Base-by-base conservation (phyloP, 2,329 filamentous ascomycete species). In the Sarocladium brachiariae region DNA sequence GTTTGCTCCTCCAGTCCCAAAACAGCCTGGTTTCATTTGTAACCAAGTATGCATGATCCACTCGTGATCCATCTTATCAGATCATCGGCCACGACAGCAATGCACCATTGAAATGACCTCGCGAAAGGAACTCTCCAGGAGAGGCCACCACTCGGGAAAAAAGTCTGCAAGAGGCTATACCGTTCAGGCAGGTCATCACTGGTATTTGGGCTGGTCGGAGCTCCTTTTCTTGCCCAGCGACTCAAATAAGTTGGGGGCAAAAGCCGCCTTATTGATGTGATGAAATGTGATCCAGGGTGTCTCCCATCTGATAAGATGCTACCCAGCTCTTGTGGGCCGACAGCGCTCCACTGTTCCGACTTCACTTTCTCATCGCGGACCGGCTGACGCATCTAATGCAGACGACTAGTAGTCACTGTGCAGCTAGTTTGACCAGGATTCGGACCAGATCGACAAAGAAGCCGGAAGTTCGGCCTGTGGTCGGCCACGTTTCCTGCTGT, bases 51-150 rank as follows among this genome's bases (percentile, higher is more conserved):
- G 16, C 39, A 16, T 4, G 39, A n/a, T 25, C 39, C 21, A 43
- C 13, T 16, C 11, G 10, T 43, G 43, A 47, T 33, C 43, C 43
- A 33, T 47, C 43, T 47, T 33, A 47, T 47, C 43, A 47, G 43
- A 47, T 47, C 43, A 21, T 31, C 43, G 13, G 25, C 16, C n/a
- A 13, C 7, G 18, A 25, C 6, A 18, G 4, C 21, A 27, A 43
- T 4, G 21, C n/a, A 18, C 39, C 39, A 39, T 39, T 4, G 37
- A 19, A 21, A 23, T n/a, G 37, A 35, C 14, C 33, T n/a, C n/a
- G n/a, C n/a, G n/a, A n/a, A n/a, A n/a, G n/a, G n/a, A n/a, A n/a
- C n/a, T n/a, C n/a, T n/a, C n/a, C n/a, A n/a, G n/a, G n/a, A n/a
- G n/a, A n/a, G n/a, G n/a, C n/a, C n/a, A n/a, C n/a, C n/a, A n/a